These are phyloP conservation scores for Lotmaria passim DNA, from an alignment of 208 protist species.

Conservation along the genomic window DNA sequence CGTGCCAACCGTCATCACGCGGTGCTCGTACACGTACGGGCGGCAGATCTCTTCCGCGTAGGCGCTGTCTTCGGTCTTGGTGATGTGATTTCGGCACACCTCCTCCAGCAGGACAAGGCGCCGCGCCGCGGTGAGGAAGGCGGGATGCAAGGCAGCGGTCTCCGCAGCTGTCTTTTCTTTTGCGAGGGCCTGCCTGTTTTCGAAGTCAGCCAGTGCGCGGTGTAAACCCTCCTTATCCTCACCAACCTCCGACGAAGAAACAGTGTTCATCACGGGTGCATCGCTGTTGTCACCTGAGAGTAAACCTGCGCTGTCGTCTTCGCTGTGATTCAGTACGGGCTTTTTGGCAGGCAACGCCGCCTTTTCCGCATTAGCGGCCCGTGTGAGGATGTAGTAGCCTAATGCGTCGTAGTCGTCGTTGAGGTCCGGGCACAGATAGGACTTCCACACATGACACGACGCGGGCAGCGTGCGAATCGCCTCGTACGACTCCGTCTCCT, in stretches of 20 bases:
- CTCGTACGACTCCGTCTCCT: constrained; percentile 42
- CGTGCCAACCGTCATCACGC: constrained; percentile 39
- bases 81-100: constrained; percentile 35
- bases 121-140: not conserved
- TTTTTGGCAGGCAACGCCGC: not conserved
- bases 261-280: not conserved
- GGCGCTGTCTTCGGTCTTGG: constrained; percentile 29
- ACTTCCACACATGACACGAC: constrained; percentile 25
- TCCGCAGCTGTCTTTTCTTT: not conserved
- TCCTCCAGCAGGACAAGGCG: constrained; percentile 39
- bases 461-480: constrained; percentile 42
- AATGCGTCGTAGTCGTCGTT: constrained; percentile 6
- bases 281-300: not conserved
- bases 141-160: constrained; percentile 2
- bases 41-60: constrained; percentile 1
- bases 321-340: not conserved
- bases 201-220: too few relatives aligned
- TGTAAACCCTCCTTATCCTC: too few relatives aligned
- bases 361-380: not conserved
- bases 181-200: not conserved
- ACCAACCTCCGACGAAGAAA: too few relatives aligned
- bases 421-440: constrained; percentile 1
- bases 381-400: constrained; percentile 3
- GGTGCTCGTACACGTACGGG: constrained; percentile 31
- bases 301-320: not conserved